Base-by-base conservation (phyloP, 371 early-diverging fungal species). In the Homolaphlyctis polyrhiza region DNA sequence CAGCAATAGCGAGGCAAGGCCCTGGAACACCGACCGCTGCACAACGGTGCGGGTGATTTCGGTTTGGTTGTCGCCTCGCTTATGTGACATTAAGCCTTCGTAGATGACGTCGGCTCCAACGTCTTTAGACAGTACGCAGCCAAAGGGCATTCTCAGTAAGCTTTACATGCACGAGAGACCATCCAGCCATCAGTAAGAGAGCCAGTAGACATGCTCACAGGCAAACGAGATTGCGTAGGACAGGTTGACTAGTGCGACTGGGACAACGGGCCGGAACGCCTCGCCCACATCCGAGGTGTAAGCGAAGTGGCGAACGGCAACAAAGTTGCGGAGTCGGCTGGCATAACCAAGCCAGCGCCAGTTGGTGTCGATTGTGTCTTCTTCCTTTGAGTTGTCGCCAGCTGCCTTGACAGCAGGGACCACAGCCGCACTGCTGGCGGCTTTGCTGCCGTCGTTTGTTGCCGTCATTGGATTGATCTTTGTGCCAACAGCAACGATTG, bases 281-380 rank as follows among this genome's bases (percentile, higher is more conserved):
- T 91, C 91, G 36, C 91, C 91, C 28, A 89, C 80, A 63, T 89
- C 89, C 18, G 84, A 85, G 4, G 86, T 84, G 68, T 87, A 89
- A 21, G 88, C 89, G 50, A 89, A 74, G 63, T 86, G 84, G 33
- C 87, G 78, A 25, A 86, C 86, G 6, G 71, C 63, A 28, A 85
- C 66, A 29, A 87, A 79, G 13, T 74, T 85, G 47, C 80, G 71
- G 39, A 88, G 68, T 28, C 91, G 86, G 68, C 81, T 84, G 52
- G 72, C 81, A 64, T 89, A 89, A 27, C 82, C 89, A 28, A 87
- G 73, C 54, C 85, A 87, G 71, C 89, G 87, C n/a, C 82, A 34
- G 21, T 61, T 57, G 5, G 72, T 62, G 32, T 71, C 72, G 63
- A 66, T 71, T 6, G 67, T 65, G 16, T 71, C 68, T 2, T n/a